Evolutionary conservation across 2,329 filamentous ascomycete species (phyloP), one percentile per base, ranked within the genome.

Genomic region (Karstenula rhodostoma): DNA sequence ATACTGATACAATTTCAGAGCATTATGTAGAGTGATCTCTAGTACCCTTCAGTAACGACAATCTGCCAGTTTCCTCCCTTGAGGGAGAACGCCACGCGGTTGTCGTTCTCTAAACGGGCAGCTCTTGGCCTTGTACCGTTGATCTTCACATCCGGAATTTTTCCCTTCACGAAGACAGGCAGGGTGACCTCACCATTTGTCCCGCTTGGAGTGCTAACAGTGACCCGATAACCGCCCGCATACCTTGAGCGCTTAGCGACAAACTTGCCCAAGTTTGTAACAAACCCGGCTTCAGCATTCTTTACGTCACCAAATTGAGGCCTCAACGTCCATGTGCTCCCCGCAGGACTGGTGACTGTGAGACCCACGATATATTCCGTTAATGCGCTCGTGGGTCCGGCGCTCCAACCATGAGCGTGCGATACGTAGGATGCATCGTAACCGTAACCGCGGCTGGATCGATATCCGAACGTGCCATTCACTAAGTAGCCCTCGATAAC

Each of bases 401-500:
- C 70, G 9, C 76, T 79, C 80, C 80, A 82, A 1, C 80, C 79
- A 58, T 82, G 80, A 1, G 80, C 66, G 59, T 82, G 79, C 1
- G 74, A 78, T 5, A 79, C 73, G 61, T 82, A 81, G 6, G 74
- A 77, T 2, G 76, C 77, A 56, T 85, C 83, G 49, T 82, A 78
- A 4, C 73, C 72, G 62, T 89, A 88, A 0, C 85, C 86, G 7
- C 81, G 72, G 50, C 81, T 76, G 33, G 77, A 79, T 1, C 86
- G 79, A 67, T 89, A 90, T 1, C 82, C 84, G 63, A 86, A 90
- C 0, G 78, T 83, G 3, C 85, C 86, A 62, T 89, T 81, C 0
- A 72, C 72, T 1, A 86, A 78, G 60, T 87, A 88, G 0, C 86
- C 87, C 71, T 89, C 87, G 27, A 88, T 81, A 22, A 86, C 81